Conservation (phyloP, 108 stramenopile genomes). For the Epithemia pelagica region DNA sequence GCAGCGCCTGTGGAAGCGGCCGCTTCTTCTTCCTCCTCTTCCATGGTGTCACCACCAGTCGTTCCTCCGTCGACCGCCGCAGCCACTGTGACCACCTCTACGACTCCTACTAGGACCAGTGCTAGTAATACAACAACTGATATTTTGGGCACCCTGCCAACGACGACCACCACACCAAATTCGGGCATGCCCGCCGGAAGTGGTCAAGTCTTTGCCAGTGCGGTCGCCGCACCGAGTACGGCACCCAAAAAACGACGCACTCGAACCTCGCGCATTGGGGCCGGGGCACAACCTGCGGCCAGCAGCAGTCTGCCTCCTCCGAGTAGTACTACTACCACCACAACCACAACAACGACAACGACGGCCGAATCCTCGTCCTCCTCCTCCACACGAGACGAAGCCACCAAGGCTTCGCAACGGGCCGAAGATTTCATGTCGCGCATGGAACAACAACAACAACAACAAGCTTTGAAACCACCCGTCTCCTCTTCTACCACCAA, state of each 20-base stretch:
- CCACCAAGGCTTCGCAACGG: slow-evolving; percentile 3
- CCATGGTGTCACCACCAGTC: too few species aligned
- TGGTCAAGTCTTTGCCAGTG: slow-evolving; percentile 9
- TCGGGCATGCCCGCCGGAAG: too few species aligned
- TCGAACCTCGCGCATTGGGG: slow-evolving; percentile 18
- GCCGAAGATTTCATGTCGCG: slow-evolving; percentile 5
- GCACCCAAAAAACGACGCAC: slow-evolving; percentile 36
- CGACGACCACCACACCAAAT: too few species aligned
- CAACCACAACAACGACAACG: slow-evolving; percentile 3
- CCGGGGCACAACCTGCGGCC: slow-evolving; percentile 7
- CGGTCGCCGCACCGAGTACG: slow-evolving; percentile 11
- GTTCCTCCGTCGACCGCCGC: too few species aligned
- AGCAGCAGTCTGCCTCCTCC: slow-evolving; percentile 3
- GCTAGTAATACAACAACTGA: too few species aligned
- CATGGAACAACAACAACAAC: background rate
- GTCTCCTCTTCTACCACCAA: background rate
- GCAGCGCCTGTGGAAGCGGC: too few species aligned
- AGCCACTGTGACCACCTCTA: too few species aligned
- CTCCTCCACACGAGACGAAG: background rate
- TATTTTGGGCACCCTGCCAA: too few species aligned
- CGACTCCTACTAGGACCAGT: too few species aligned
- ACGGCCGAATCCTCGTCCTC: background rate
- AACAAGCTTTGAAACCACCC: background rate
- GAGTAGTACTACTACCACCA: slow-evolving; percentile 4
- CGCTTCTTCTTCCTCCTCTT: too few species aligned